Percentiles rank a stretch among this genome's conserved stretches.
These are phyloP conservation scores for Pyrus bretschneideri DNA, from an alignment of 306 rosid genomes.

Conservation along the genomic window DNA sequence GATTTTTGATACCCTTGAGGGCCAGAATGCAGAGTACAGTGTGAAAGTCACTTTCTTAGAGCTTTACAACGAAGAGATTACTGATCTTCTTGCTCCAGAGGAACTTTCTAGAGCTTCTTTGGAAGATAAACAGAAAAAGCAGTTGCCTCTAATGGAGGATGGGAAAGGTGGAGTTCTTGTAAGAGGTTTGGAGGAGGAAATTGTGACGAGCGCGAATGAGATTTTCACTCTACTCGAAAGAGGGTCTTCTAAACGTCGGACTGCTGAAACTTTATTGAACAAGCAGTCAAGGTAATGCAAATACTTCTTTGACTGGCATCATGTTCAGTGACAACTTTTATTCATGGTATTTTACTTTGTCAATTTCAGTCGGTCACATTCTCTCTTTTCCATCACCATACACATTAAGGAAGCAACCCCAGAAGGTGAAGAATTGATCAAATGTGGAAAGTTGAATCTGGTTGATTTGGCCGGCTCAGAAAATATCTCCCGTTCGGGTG, in stretches of 20 bases:
- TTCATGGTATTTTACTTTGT: neutral
- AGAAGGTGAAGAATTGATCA: slow-evolving; percentile 94
- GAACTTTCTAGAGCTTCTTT: slow-evolving; percentile 53
- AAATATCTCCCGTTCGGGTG: slow-evolving; percentile 97
- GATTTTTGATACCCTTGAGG: slow-evolving; percentile 86
- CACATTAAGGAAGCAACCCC: slow-evolving; percentile 97
- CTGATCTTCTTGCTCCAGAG: slow-evolving; percentile 92
- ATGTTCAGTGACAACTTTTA: neutral
- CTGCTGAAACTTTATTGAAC: slow-evolving; percentile 91
- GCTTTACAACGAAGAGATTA: slow-evolving; percentile 87
- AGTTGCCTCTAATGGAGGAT: slow-evolving; percentile 93
- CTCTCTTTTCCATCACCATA: slow-evolving; percentile 91
- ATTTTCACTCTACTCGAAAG: slow-evolving; percentile 81
- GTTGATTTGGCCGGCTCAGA: slow-evolving; percentile 98
- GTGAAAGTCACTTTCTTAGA: slow-evolving; percentile 89
- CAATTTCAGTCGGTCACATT: slow-evolving; percentile 86
- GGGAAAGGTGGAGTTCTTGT: slow-evolving; percentile 98
- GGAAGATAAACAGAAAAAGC: slow-evolving; percentile 90
- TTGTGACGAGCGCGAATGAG: slow-evolving; percentile 85
- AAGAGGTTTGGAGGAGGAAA: slow-evolving; percentile 86
- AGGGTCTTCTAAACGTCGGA: slow-evolving; percentile 91
- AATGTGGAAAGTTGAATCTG: slow-evolving; percentile 92
- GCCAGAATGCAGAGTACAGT: slow-evolving; percentile 88
- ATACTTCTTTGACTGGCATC: neutral
- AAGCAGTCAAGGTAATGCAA: slow-evolving; percentile 77